phyloP scores from a whole-genome alignment of 441 rosid genomes.

The Hura crepitans region DNA sequence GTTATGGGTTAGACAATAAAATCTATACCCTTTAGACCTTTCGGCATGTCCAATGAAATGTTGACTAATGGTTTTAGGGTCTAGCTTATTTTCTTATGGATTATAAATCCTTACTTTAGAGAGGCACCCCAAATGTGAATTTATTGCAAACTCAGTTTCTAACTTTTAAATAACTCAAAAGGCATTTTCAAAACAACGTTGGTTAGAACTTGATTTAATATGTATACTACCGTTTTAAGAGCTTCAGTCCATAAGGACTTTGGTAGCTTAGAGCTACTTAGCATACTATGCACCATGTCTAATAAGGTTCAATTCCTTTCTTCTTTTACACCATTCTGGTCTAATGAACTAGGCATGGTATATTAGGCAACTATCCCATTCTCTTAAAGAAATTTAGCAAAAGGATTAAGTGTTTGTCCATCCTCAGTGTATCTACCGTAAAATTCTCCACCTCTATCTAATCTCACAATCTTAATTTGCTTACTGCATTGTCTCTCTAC shows the following conservation, averaged over 20 bases:
- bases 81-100: constrained; percentile 3
- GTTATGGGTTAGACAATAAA: background rate
- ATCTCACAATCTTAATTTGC: no score
- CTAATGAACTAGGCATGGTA: background rate
- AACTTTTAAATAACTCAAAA: constrained; percentile 18
- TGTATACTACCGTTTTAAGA: background rate
- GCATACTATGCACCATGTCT: background rate
- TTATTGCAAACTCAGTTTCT: constrained; percentile 10
- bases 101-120: background rate
- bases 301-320: background rate
- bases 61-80: constrained; percentile 8
- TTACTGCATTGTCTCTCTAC: no score
- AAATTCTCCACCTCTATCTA: no score
- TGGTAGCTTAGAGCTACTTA: background rate
- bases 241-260: background rate
- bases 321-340: background rate
- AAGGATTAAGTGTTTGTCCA: no score
- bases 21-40: background rate
- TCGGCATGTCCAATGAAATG: background rate
- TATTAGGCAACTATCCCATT: background rate
- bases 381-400: no score
- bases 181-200: background rate
- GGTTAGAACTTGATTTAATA: constrained; percentile 4
- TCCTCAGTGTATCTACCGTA: no score
- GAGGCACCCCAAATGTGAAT: background rate